Evolutionary conservation across 176 grass and related monocot species (phyloP).

Genomic region (Dendrocalamus sinicus): DNA sequence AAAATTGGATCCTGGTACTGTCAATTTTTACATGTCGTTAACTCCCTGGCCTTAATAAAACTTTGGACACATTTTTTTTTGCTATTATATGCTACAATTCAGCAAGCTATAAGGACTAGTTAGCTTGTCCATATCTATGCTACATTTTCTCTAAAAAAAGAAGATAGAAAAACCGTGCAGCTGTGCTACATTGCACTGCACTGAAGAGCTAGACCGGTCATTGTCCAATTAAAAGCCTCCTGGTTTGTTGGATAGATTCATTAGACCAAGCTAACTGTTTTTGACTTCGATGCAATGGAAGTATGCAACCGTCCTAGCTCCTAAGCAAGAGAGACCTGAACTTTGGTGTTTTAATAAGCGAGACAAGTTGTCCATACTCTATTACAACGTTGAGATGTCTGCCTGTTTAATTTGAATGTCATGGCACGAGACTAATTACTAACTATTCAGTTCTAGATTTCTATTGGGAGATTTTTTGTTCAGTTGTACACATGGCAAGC

Average conservation of each 20-base stretch:
- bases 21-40: neutral
- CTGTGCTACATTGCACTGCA: neutral
- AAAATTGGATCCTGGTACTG: neutral
- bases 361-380: neutral
- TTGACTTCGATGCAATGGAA: neutral
- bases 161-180: neutral
- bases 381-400: conserved; percentile 7
- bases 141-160: neutral
- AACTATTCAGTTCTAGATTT: neutral
- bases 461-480: neutral
- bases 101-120: neutral
- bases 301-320: neutral
- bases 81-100: neutral
- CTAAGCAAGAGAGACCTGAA: neutral
- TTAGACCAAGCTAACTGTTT: neutral
- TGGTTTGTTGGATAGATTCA: conserved; percentile 8
- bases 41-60: neutral
- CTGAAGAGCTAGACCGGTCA: neutral
- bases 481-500: neutral
- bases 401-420: neutral
- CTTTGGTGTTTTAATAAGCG: neutral
- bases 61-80: neutral
- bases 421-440: neutral
- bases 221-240: conserved; percentile 25
- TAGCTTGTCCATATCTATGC: neutral